Percentiles rank a stretch among this genome's conserved stretches.
phyloP scores from a whole-genome alignment of 495 filamentous ascomycete species.

The Trichoderma gamsii region DNA sequence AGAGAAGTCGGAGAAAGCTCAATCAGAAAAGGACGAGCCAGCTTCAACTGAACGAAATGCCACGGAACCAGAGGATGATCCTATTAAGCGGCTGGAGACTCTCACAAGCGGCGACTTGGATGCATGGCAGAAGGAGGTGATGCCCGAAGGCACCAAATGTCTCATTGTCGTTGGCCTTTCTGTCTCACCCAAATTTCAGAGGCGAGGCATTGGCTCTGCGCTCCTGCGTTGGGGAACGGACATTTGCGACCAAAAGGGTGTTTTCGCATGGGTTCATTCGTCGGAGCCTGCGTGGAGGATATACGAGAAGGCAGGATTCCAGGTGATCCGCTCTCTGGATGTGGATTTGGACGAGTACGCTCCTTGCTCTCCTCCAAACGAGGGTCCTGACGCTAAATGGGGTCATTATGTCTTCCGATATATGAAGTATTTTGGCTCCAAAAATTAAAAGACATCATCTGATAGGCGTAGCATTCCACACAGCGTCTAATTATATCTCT shows the following conservation, averaged over 20 bases:
- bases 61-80: slow-evolving; percentile 4
- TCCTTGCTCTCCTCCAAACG: background rate
- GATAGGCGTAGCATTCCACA: background rate
- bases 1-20: background rate
- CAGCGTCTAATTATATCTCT: background rate
- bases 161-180: slow-evolving; percentile 24
- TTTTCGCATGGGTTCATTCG: slow-evolving; percentile 28
- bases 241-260: slow-evolving; percentile 35
- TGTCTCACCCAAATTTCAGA: slow-evolving; percentile 24
- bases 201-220: slow-evolving; percentile 36
- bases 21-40: background rate
- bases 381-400: slow-evolving; percentile 7
- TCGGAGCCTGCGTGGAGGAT: slow-evolving; percentile 25
- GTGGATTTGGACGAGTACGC: slow-evolving; percentile 30
- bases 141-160: slow-evolving; percentile 23
- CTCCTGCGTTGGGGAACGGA: slow-evolving; percentile 40
- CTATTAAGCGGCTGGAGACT: slow-evolving; percentile 24
- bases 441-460: background rate
- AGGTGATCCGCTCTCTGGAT: slow-evolving; percentile 20
- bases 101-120: slow-evolving; percentile 23
- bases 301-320: slow-evolving; percentile 27
- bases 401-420: slow-evolving; percentile 16
- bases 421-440: background rate
- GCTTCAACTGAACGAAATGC: background rate
- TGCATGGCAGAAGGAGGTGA: slow-evolving; percentile 23